These are phyloP conservation scores for Nakazawaea molendinolei DNA, from an alignment of 805 yeast genomes.

Conservation along the genomic window DNA sequence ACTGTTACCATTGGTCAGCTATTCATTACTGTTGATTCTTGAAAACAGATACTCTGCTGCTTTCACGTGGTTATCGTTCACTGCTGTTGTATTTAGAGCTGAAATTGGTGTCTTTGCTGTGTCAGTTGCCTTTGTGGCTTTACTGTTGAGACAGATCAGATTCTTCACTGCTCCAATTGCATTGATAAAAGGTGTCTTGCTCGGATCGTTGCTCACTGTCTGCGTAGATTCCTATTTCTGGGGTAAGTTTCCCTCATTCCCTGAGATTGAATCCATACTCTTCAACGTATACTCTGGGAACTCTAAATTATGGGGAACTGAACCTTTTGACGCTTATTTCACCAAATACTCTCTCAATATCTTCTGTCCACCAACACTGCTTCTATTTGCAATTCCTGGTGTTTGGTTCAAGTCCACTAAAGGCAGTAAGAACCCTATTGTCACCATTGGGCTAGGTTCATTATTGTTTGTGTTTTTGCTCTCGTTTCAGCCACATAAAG, in stretches of 20 bases:
- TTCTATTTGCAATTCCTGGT: slow-evolving; percentile 30
- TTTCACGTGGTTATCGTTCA: slow-evolving; percentile 49
- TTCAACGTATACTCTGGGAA: slow-evolving; percentile 77
- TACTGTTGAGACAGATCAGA: slow-evolving; percentile 41
- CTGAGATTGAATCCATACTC: slow-evolving; percentile 67
- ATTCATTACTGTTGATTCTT: slow-evolving; percentile 45
- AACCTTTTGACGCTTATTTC: slow-evolving; percentile 69
- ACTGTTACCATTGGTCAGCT: slow-evolving; percentile 65
- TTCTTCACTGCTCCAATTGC: slow-evolving; percentile 32
- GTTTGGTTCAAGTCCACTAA: slow-evolving; percentile 19
- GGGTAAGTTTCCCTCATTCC: slow-evolving; percentile 41
- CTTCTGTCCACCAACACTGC: slow-evolving; percentile 40
- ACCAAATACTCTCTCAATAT: slow-evolving; percentile 40
- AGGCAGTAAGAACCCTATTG: slow-evolving; percentile 28
- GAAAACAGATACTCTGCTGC: slow-evolving; percentile 42
- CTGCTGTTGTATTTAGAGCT: slow-evolving; percentile 63
- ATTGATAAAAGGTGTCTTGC: slow-evolving; percentile 38
- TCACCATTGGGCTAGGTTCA: slow-evolving; percentile 44
- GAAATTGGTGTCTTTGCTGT: slow-evolving; percentile 58
- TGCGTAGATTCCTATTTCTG: slow-evolving; percentile 73
- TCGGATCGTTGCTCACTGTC: slow-evolving; percentile 44
- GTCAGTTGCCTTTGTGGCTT: slow-evolving; percentile 40
- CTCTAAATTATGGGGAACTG: slow-evolving; percentile 76
- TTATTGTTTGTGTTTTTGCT: slow-evolving; percentile 50
- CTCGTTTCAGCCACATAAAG: slow-evolving; percentile 87